Evolutionary conservation across 768 basidiomycete species (phyloP).

Genomic region (Podaxis sp.): DNA sequence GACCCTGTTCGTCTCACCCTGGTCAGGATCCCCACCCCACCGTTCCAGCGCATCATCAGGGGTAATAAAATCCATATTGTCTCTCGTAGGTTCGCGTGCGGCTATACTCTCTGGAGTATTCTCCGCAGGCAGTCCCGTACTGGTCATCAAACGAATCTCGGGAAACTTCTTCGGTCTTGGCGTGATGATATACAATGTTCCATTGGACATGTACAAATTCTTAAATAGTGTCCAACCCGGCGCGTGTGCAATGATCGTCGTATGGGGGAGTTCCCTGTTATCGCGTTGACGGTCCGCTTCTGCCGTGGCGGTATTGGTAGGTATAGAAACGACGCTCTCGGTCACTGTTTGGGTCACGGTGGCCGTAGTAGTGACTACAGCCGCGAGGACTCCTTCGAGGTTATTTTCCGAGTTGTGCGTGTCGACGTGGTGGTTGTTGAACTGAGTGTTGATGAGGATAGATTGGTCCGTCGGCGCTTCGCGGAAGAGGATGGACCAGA

Average conservation of each 20-base stretch:
- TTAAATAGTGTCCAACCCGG: constrained; percentile 86
- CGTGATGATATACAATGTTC: constrained; percentile 73
- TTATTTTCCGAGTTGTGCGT: not conserved
- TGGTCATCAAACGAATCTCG: constrained; percentile 61
- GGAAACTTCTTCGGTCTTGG: constrained; percentile 32
- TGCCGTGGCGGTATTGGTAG: not conserved
- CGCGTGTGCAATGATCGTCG: constrained; percentile 60
- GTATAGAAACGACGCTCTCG: constrained; percentile 2
- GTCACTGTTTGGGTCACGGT: constrained; percentile 11
- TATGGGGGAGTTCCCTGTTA: constrained; percentile 43
- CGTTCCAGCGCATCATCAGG: constrained; percentile 56
- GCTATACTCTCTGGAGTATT: constrained; percentile 65
- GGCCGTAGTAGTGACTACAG: constrained; percentile 3
- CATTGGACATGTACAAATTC: constrained; percentile 84
- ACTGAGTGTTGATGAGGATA: constrained; percentile 31
- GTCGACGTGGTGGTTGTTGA: constrained; percentile 14
- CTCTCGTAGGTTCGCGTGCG: constrained; percentile 62
- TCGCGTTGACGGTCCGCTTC: constrained; percentile 17
- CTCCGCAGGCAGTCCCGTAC: constrained; percentile 58
- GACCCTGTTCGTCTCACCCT: constrained; percentile 29
- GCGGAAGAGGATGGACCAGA: constrained; percentile 43
- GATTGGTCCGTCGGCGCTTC: constrained; percentile 26
- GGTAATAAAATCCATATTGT: constrained; percentile 62
- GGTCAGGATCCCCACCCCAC: constrained; percentile 51
- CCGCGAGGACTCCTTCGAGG: constrained; percentile 9